Evolutionary conservation across 2,329 filamentous ascomycete species (phyloP).

Genomic region (Coniochaeta ligniaria): DNA sequence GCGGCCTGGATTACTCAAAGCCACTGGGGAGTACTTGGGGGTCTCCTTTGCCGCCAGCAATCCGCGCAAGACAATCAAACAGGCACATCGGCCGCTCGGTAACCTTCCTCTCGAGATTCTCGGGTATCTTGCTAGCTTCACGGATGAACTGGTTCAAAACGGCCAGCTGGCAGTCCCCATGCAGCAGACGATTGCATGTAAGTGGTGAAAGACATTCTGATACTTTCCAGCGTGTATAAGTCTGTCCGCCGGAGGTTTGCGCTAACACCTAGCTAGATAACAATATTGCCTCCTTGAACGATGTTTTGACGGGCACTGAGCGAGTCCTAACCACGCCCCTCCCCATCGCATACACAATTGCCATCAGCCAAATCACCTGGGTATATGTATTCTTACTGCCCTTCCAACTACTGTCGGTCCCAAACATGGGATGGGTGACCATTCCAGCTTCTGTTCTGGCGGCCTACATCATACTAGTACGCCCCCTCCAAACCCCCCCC

Average conservation of each 20-base stretch:
- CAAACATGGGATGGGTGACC: slow-evolving; percentile 54
- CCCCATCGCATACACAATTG: slow-evolving; percentile 67
- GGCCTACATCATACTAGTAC: slow-evolving; percentile 68
- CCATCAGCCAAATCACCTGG: slow-evolving; percentile 72
- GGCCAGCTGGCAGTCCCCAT: slow-evolving; percentile 38
- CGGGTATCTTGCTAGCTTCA: slow-evolving; percentile 54
- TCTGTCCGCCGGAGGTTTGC: not conserved
- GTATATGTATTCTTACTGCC: slow-evolving; percentile 66
- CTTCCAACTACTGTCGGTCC: slow-evolving; percentile 55
- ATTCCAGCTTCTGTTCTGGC: slow-evolving; percentile 60
- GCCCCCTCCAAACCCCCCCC: too few relatives aligned
- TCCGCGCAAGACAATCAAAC: slow-evolving; percentile 62
- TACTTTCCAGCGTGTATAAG: too few relatives aligned
- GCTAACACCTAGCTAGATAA: slow-evolving; percentile 14
- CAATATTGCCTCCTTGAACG: slow-evolving; percentile 51
- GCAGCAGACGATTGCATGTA: slow-evolving; percentile 45
- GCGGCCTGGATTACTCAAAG: slow-evolving; percentile 36
- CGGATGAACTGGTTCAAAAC: slow-evolving; percentile 47
- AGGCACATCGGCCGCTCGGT: slow-evolving; percentile 57
- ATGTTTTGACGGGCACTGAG: slow-evolving; percentile 60
- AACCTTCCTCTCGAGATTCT: slow-evolving; percentile 68
- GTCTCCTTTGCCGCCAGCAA: slow-evolving; percentile 62
- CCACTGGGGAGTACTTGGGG: slow-evolving; percentile 57
- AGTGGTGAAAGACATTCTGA: too few relatives aligned
- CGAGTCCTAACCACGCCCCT: slow-evolving; percentile 68